Base-by-base conservation (phyloP, 352 stramenopile genomes). In the Phytophthora fragariae region DNA sequence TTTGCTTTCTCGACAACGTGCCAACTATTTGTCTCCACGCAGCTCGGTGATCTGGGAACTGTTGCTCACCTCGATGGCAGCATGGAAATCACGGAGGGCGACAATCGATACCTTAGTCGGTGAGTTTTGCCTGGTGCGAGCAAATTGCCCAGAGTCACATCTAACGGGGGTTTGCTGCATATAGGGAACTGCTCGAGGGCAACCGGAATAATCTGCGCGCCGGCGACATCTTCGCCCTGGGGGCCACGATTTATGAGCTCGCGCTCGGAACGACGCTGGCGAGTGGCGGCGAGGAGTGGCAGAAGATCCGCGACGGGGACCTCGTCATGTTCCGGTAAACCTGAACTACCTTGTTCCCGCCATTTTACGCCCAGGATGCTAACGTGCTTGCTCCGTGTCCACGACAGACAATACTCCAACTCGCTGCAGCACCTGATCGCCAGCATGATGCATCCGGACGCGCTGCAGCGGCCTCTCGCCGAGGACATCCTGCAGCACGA, bases 401-500 rank as follows among this genome's bases (percentile, higher is more conserved):
- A 10, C 21, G 31, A 33, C 75, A 92, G 85, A 33, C 86, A 96
- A 73, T 96, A 96, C 74, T 94, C 89, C 27, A 96, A 93, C 79
- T 94, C 89, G 46, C 75, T 96, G 44, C 89, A 95, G 81, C 88
- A 96, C 61, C 65, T 96, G 50, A 93, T 95, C 56, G 86, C 85
- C 24, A 92, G 81, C 65, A 94, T 96, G 89, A 92, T 96, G 89
- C 89, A 96, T 65, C 89, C 88, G 14, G 89, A 96, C 53, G 86
- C 86, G n/a, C 74, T 95, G 47, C 86, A 94, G 59, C 85, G 89
- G 21, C 89, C 89, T 47, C 81, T 90, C 3, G 88, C 89, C 33
- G 86, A 93, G 59, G 89, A 96, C 62, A 96, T 96, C 50, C 46
- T 96, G 58, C 88, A 94, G 74, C 89, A 96, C 55, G 89, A 96